Base-by-base conservation (phyloP, 768 basidiomycete genomes). In the Rhodotorula taiwanensis region DNA sequence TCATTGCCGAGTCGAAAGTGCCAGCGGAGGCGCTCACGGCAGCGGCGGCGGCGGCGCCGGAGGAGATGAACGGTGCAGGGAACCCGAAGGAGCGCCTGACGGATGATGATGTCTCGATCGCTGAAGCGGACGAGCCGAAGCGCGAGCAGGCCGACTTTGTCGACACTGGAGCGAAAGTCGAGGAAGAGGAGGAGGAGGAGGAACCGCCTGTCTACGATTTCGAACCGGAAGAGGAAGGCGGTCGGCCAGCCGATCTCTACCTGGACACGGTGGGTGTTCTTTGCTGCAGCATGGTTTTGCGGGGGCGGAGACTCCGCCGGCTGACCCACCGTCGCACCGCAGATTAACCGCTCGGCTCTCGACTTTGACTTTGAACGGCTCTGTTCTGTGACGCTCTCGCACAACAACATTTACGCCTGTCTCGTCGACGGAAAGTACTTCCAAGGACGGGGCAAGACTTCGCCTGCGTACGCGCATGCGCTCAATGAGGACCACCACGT, bases 351-450 rank as follows among this genome's bases (percentile, higher is more conserved):
- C 65, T 83, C 82, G 51, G 80, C 84, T 49, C 83, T 99, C 60
- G 95, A 99, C 77, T 99, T 99, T 77, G 95, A 99, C 78, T 99
- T 99, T 72, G 95, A 99, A 79, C 92, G 94, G 80, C 83, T 98
- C 31, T 99, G 95, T 80, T 97, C 94, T 14, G 89, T 98, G 55
- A 95, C 90, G 41, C 81, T 90, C 58, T 88, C 89, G 45, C 94
- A 98, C 77, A 92, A 95, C 81, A 95, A 99, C 77, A 88, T 87
- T 67, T 99, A 99, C 74, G 91, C 89, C 39, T 99, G 95, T 75
- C 83, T 99, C 56, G 93, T 98, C 21, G 93, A 90, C 75, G 95
- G 95, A 58, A 98, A 95, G 79, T 99, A 97, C 76, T 98, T 95
- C 74, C 94, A 98, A 80, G 95, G 95, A 30, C 81, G 95, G 72